A percentile compares a stretch with the other conserved stretches of the same genome.
Conservation (phyloP, 306 rosid genomes). For the Lupinus albus region DNA sequence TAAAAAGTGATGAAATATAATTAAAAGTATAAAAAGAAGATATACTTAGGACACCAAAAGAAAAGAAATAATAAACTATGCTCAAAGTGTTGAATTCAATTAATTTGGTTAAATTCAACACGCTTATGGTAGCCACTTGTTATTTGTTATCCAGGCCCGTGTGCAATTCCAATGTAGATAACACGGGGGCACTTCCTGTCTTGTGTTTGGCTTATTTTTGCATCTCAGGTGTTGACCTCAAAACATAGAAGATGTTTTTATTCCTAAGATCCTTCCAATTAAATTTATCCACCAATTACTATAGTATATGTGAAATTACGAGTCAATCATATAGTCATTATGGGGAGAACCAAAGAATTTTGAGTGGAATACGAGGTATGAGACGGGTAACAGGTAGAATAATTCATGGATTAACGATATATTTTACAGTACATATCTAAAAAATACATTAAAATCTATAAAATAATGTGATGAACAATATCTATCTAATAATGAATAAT, state of each 20-base stretch:
- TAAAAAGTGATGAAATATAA: no score
- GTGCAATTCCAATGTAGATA: slow-evolving; percentile 30
- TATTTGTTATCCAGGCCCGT: slow-evolving; percentile 30
- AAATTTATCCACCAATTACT: slow-evolving; percentile 21
- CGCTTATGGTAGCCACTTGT: slow-evolving; percentile 21
- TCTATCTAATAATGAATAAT: neutral
- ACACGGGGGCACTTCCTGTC: slow-evolving; percentile 34
- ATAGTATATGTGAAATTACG: slow-evolving; percentile 4
- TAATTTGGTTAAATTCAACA: slow-evolving; percentile 31
- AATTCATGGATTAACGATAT: neutral
- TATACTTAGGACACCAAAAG: neutral
- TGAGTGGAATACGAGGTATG: slow-evolving; percentile 57
- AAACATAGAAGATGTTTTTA: neutral
- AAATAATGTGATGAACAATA: no score
- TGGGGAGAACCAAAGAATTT: slow-evolving; percentile 50
- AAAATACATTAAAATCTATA: no score
- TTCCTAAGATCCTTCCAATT: neutral
- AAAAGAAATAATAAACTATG: neutral
- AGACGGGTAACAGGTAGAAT: neutral
- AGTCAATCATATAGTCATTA: slow-evolving; percentile 66
- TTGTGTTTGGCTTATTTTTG: slow-evolving; percentile 43
- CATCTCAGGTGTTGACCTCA: slow-evolving; percentile 60
- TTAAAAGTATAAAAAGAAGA: no score
- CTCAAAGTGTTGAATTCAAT: slow-evolving; percentile 19
- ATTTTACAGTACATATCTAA: no score